Base-by-base conservation (phyloP, 805 yeast species). In the Schwanniomyces vanrijiae region DNA sequence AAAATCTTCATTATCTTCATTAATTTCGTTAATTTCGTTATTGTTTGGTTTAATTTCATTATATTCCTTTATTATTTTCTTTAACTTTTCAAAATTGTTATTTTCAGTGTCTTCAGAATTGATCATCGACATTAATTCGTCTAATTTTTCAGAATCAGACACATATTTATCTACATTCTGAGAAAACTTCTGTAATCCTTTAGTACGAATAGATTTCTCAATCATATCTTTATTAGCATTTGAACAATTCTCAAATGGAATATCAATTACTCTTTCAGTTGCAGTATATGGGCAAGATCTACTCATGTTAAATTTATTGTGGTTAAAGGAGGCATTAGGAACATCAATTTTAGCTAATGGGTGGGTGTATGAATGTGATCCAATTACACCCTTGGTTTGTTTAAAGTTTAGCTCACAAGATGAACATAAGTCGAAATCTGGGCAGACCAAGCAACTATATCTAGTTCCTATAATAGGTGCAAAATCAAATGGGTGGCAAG, bases 341-440 rank as follows among this genome's bases (percentile, higher is more conserved):
- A 51, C 40, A n/a, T 42, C 38, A 37, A 68, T 55, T 45, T 65
- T 68, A n/a, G 60, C 59, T 55, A 65, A 55, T 25, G 73, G 66
- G 45, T 69, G 74, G 2, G 43, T 41, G 37, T 45, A 52, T 14
- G 55, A 48, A 50, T 69, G 73, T 7, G 44, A 34, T 24, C 61
- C 57, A 40, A 46, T 22, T 29, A 43, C 40, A 25, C 43, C 44
- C 34, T 54, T 44, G 16, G 49, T 43, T 7, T 16, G 8, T 20
- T 53, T 55, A n/a, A 43, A 56, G 8, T 50, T 51, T 4, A 42
- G 40, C 44, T 66, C 69, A 53, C 73, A 68, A 18, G 52, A 38
- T 41, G 71, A 70, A 55, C 86, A 81, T 44, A 81, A 59, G 55
- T 82, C 86, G 56, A 67, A 79, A 56, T 82, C 79, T 3, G 58